These are phyloP conservation scores for Agrocybe chaxingu DNA, from an alignment of 768 basidiomycete genomes.

Conservation along the genomic window DNA sequence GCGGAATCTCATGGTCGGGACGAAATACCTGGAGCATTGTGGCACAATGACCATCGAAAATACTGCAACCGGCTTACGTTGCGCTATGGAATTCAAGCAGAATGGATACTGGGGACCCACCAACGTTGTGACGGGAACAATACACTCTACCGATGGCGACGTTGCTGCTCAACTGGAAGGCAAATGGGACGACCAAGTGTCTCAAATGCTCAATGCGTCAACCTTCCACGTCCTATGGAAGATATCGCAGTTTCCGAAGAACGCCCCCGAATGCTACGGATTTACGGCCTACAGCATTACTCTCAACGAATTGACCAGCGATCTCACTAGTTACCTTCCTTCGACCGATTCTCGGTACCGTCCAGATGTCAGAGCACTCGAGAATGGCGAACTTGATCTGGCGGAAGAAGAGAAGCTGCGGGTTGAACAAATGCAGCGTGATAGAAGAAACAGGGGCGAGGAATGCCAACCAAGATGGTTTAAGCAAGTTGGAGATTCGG, in stretches of 20 bases:
- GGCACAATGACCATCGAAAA: constrained; percentile 80
- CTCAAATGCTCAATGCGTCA: constrained; percentile 62
- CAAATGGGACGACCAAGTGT: constrained; percentile 84
- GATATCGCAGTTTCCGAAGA: constrained; percentile 67
- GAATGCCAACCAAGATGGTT: constrained; percentile 77
- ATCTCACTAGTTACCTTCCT: constrained; percentile 62
- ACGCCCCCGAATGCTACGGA: constrained; percentile 72
- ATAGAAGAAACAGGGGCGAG: constrained; percentile 57
- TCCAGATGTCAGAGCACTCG: constrained; percentile 80
- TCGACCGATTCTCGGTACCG: constrained; percentile 80
- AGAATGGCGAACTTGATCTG: constrained; percentile 66
- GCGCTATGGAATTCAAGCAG: constrained; percentile 83
- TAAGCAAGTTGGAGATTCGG: constrained; percentile 52
- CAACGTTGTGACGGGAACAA: constrained; percentile 65
- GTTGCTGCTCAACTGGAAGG: constrained; percentile 70
- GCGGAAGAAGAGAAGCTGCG: constrained; percentile 73
- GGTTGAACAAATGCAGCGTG: constrained; percentile 75
- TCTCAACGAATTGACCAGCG: constrained; percentile 74
- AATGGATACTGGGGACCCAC: constrained; percentile 80
- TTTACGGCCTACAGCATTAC: constrained; percentile 80
- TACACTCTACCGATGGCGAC: constrained; percentile 52
- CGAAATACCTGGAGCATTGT: constrained; percentile 85
- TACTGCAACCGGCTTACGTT: constrained; percentile 47
- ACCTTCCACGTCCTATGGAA: constrained; percentile 80
- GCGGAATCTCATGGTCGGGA: constrained; percentile 86